phyloP scores from a whole-genome alignment of 768 basidiomycete genomes.

The Termitomyces sp. region DNA sequence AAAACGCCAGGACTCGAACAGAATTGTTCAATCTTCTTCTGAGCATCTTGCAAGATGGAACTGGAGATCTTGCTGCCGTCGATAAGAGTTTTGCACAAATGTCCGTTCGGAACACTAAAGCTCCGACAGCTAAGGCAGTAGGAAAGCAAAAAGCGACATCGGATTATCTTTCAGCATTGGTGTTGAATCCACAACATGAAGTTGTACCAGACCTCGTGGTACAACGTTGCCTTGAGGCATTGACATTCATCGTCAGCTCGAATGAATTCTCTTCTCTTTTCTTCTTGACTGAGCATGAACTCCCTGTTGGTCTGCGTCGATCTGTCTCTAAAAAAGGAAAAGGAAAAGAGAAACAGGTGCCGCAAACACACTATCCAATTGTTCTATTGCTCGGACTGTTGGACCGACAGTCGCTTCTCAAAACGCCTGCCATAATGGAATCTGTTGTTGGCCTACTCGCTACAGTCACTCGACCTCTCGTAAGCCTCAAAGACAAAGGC shows the following conservation, averaged over 20 bases:
- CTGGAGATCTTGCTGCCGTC: slow-evolving; percentile 86
- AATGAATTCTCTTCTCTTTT: slow-evolving; percentile 86
- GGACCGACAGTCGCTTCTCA: slow-evolving; percentile 81
- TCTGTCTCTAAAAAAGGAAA: slow-evolving; percentile 82
- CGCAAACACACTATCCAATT: slow-evolving; percentile 87
- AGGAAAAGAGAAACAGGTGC: slow-evolving; percentile 84
- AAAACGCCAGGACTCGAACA: slow-evolving; percentile 86
- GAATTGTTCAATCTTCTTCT: slow-evolving; percentile 94
- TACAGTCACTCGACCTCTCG: slow-evolving; percentile 82
- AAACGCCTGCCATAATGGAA: slow-evolving; percentile 89
- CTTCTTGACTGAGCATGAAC: slow-evolving; percentile 95
- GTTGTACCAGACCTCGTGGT: slow-evolving; percentile 90
- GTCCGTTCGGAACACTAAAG: slow-evolving; percentile 64
- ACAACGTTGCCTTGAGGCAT: slow-evolving; percentile 89
- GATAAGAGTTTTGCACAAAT: slow-evolving; percentile 94
- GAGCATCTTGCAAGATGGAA: slow-evolving; percentile 92
- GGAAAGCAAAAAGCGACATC: slow-evolving; percentile 66
- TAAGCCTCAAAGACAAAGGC: slow-evolving; percentile 54
- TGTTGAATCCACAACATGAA: slow-evolving; percentile 62
- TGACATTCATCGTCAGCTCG: slow-evolving; percentile 80
- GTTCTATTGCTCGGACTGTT: slow-evolving; percentile 85
- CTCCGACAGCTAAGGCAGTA: slow-evolving; percentile 50
- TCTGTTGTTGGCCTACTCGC: slow-evolving; percentile 86
- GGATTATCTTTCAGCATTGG: slow-evolving; percentile 48
- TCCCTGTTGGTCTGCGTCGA: slow-evolving; percentile 73